A percentile compares a stretch with the other conserved stretches of the same genome.
Conservation (phyloP, 768 basidiomycete genomes). For the Glaciozyma antarctica region DNA sequence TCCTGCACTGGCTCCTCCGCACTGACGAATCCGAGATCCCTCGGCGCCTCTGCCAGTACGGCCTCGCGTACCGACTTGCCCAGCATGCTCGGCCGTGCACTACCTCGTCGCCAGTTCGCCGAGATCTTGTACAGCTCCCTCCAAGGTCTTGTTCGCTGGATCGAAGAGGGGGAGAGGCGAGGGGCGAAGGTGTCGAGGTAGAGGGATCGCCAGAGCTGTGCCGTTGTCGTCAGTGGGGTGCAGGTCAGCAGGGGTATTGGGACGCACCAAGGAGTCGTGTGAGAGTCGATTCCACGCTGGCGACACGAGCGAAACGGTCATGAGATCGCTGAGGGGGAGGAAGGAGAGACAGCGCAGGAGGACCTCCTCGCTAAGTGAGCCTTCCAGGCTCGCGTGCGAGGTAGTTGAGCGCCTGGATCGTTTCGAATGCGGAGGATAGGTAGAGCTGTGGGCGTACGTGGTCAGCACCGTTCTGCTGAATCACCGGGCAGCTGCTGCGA, state of each 20-base stretch:
- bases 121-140: slow-evolving; percentile 25
- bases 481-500: not conserved
- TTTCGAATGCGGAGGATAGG: too few relatives aligned
- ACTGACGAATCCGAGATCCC: not conserved
- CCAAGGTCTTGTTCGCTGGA: slow-evolving; percentile 9
- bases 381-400: slow-evolving; percentile 9
- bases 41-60: slow-evolving; percentile 6
- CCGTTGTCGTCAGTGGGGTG: not conserved
- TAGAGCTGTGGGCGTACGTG: too few relatives aligned
- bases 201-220: slow-evolving; percentile 21
- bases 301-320: slow-evolving; percentile 12
- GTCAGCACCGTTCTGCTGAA: too few relatives aligned
- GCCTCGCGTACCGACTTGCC: slow-evolving; percentile 3
- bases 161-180: not conserved
- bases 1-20: not conserved
- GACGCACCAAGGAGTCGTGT: slow-evolving; percentile 24
- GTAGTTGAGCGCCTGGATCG: too few relatives aligned
- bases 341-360: slow-evolving; percentile 23
- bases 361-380: slow-evolving; percentile 22
- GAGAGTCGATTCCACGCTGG: slow-evolving; percentile 21
- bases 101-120: slow-evolving; percentile 22
- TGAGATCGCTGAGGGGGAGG: slow-evolving; percentile 16
- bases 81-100: slow-evolving; percentile 5
- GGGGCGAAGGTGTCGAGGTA: slow-evolving; percentile 22
- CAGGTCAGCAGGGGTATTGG: too few relatives aligned